Evolutionary conservation across 345 rosid species (phyloP), one percentile per base, ranked within the genome.

Genomic region (Clausena lansium): DNA sequence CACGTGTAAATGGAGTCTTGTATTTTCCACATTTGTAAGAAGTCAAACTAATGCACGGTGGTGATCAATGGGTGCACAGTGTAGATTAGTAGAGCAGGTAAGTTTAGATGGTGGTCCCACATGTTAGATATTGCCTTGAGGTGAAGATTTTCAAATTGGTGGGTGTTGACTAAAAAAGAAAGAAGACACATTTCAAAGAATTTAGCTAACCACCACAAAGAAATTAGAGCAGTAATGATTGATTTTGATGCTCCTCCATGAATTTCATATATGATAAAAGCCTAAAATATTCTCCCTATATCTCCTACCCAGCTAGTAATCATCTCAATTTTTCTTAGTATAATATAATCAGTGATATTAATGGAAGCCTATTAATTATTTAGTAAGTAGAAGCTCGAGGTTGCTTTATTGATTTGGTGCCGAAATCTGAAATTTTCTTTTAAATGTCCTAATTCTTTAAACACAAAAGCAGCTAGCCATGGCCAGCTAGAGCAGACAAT

Each of bases 111-210:
- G 22, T 74, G 87, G 81, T 7, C 84, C 87, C 75, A 71, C 7
- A 4, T 77, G 77, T 52, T 60, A 9, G 70, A 35, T 76, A 52
- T 45, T 78, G 80, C 73, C 75, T 77, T 38, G 64, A 50, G 38
- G 32, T 71, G n/a, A 4, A 63, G 60, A 61, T 70, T 77, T 77
- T 82, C 25, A 76, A 84, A 38, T 63, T 74, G 87, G 84, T 78
- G 71, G 78, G 83, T 86, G 79, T 84, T 86, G 89, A 86, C 89
- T 76, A 67, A 47, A 14, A 14, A 17, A 47, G 35, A 15, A 75
- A 35, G 64, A 82, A 9, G 76, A 77, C 77, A 67, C 20, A 45
- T n/a, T 36, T 45, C n/a, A 20, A 70, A 74, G 65, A 79, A 65
- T 73, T 76, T 69, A 32, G 71, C 41, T 7, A 70, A 64, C 77